Evolutionary conservation across 164 flowering plant species (phyloP).

Genomic region (Berberis vulgaris): DNA sequence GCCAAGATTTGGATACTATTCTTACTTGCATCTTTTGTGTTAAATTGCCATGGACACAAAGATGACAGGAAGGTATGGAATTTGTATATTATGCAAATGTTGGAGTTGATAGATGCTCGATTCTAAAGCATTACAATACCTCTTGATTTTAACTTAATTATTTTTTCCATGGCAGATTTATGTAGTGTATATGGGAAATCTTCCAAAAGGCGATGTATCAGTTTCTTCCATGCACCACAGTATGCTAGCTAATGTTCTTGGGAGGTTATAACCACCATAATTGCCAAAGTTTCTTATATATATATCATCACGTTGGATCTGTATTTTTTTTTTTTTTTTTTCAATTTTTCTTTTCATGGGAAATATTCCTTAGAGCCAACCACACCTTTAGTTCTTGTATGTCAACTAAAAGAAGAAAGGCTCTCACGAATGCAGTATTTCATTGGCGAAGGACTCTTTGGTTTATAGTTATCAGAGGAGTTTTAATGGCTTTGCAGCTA

Average conservation of each 20-base stretch:
- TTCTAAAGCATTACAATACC: neutral
- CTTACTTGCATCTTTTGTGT: neutral
- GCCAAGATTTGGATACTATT: neutral
- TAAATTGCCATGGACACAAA: neutral
- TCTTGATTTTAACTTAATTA: neutral
- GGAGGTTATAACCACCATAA: constrained; percentile 19
- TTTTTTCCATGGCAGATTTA: constrained; percentile 18
- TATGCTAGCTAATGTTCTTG: constrained; percentile 24
- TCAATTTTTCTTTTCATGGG: too few species aligned
- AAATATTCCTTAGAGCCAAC: too few species aligned
- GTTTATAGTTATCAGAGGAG: constrained; percentile 8
- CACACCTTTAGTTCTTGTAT: too few species aligned
- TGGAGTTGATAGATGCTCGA: neutral
- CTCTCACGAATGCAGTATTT: neutral
- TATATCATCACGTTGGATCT: too few species aligned
- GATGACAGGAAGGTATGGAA: neutral
- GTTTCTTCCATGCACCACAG: constrained; percentile 19
- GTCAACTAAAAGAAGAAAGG: too few species aligned
- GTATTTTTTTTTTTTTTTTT: too few species aligned
- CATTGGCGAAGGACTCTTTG: neutral
- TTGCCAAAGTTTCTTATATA: too few species aligned
- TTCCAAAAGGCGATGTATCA: constrained; percentile 11
- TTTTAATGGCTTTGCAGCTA: constrained; percentile 32
- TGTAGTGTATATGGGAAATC: constrained; percentile 41
- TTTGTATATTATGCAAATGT: neutral